phyloP scores from a whole-genome alignment of 129 eudicot species.

The Flaveria sonorensis region DNA sequence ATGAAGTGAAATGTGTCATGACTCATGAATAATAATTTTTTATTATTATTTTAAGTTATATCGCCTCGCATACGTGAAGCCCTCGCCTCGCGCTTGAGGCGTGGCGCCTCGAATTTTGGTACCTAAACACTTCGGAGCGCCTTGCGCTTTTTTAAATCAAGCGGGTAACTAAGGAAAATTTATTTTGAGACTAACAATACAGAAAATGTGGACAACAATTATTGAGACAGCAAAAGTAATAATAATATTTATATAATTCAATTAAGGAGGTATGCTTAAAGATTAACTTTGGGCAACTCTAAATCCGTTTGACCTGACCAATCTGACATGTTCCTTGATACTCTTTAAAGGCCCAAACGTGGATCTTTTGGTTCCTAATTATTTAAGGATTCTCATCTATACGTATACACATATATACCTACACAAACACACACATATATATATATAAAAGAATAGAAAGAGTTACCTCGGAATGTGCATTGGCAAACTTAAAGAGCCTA shows the following conservation, averaged over 20 bases:
- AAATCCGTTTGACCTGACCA: background rate
- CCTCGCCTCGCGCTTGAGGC: too few relatives aligned
- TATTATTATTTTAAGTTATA: too few relatives aligned
- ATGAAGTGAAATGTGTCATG: too few relatives aligned
- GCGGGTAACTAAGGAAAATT: background rate
- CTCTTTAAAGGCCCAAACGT: background rate
- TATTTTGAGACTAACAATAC: too few relatives aligned
- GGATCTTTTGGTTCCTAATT: background rate
- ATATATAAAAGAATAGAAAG: background rate
- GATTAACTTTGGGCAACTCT: background rate
- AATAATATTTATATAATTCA: background rate
- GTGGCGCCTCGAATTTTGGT: too few relatives aligned
- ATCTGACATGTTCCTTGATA: background rate
- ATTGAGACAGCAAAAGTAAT: background rate
- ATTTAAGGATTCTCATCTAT: background rate
- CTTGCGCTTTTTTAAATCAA: too few relatives aligned
- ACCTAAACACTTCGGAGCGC: too few relatives aligned
- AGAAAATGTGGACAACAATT: background rate
- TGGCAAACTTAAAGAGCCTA: constrained; percentile 49
- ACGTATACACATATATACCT: background rate
- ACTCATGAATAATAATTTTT: too few relatives aligned
- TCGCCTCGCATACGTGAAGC: too few relatives aligned
- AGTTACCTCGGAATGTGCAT: constrained; percentile 55
- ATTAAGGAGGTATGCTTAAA: background rate
- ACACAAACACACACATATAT: too few relatives aligned